Conservation (phyloP, 202 grass and related monocot genomes). For the Miscanthus sacchariflorus region DNA sequence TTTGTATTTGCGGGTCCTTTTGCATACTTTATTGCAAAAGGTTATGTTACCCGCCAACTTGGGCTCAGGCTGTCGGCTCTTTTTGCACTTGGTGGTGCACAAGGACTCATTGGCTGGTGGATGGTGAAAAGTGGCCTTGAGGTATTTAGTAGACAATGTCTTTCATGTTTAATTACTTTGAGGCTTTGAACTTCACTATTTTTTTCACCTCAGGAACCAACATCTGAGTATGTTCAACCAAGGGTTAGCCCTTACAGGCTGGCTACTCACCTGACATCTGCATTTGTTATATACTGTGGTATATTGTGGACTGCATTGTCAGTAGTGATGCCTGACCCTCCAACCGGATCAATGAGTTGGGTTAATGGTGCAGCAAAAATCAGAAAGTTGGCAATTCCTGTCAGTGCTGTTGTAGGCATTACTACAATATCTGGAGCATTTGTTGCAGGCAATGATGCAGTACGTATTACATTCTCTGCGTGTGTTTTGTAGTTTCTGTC, state of each 20-base stretch:
- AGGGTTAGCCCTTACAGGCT: constrained; percentile 93
- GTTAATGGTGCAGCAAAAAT: constrained; percentile 82
- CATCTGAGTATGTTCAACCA: constrained; percentile 95
- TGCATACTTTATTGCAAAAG: constrained; percentile 88
- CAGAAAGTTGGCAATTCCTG: constrained; percentile 76
- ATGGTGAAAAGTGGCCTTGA: constrained; percentile 99
- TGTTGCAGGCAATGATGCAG: constrained; percentile 98
- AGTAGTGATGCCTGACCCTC: constrained; percentile 90
- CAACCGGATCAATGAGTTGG: constrained; percentile 69
- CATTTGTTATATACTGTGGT: constrained; percentile 92
- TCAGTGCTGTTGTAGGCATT: constrained; percentile 78
- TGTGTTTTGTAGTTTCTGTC: constrained; percentile 25
- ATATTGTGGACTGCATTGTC: constrained; percentile 97
- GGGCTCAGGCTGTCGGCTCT: constrained; percentile 78
- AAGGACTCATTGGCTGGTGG: constrained; percentile 98
- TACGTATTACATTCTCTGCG: constrained; percentile 46
- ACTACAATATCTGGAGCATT: constrained; percentile 94
- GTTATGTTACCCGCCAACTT: constrained; percentile 91
- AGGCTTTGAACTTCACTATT: constrained; percentile 18
- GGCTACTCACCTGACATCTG: constrained; percentile 94
- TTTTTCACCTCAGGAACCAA: constrained; percentile 67
- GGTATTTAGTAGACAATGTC: constrained; percentile 51
- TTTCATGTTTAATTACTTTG: constrained; percentile 41
- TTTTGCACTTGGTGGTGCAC: constrained; percentile 84
- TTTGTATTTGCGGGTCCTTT: constrained; percentile 87